Evolutionary conservation across 83 land plant genomes (phyloP), one percentile per base, ranked within the genome.

Genomic region (Thuja plicata): DNA sequence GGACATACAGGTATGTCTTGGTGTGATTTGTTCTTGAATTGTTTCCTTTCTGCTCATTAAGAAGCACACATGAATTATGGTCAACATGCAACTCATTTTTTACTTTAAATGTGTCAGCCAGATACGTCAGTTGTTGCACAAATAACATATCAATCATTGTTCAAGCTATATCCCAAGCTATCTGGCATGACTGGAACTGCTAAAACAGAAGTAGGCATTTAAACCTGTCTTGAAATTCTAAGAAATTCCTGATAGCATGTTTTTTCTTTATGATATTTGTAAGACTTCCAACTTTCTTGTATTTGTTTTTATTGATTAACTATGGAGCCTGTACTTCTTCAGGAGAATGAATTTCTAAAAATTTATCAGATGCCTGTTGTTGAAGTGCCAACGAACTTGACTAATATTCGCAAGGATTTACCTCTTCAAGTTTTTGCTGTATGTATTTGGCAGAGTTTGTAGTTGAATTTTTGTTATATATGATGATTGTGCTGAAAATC

Each of bases 151-250:
- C 99, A 97, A 88, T 97, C 99, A 54, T 91, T 96, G 87, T 98
- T 97, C 89, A 98, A 97, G 91, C 96, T 98, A 37, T 98, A 98
- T 87, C 98, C 99, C 32, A 98, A 98, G 87, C 93, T 97, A 46
- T 97, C 99, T 71, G 99, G 99, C 83, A 98, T 98, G 99, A 98
- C 99, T 3, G 99, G 99, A 87, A 98, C 99, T 52, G 99, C 99
- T 55, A 98, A 98, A 92, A 98, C 99, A 77, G 99, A 98, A 91
- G 99, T 96, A 92, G 54, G 88, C 45, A 83, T 83, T 46, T 50
- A 46, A 43, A 83, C 24, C 19, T 78, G 46, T 83, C 86, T 30
- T 48, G 13, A 83, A 19, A 30, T 48, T n/a, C 35, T 50, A 13
- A 83, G 17, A 45, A n/a, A 54, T 83, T 30, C 45, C 32, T 48